A percentile compares a stretch with the other conserved stretches of the same genome.
These are phyloP conservation scores for Limonomyces culmigenus DNA, from an alignment of 1,284 basidiomycete species.

Conservation along the genomic window DNA sequence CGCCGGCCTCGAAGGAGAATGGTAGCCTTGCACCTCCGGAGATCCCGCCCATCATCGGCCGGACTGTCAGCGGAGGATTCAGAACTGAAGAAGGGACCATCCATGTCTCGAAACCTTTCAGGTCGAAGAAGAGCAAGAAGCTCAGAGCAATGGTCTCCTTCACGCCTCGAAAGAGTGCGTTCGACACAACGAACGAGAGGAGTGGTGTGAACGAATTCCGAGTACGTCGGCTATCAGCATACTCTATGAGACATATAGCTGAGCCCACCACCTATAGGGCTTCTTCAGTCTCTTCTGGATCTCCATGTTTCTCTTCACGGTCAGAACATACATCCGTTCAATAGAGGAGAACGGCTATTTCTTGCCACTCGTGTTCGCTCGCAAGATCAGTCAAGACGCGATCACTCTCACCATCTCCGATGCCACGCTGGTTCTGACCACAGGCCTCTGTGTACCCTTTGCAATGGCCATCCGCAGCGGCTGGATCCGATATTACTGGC, in stretches of 20 bases:
- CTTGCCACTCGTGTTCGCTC: constrained; percentile 70
- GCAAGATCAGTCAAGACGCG: constrained; percentile 79
- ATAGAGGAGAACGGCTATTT: constrained; percentile 66
- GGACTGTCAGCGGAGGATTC: constrained; percentile 27
- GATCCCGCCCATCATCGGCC: constrained; percentile 4
- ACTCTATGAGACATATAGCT: constrained; percentile 1
- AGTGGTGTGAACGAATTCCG: constrained; percentile 76
- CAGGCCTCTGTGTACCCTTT: constrained; percentile 72
- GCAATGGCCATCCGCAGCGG: constrained; percentile 60
- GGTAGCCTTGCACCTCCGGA: no score
- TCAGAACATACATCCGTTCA: constrained; percentile 63
- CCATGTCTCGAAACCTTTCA: constrained; percentile 60
- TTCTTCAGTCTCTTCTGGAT: constrained; percentile 92
- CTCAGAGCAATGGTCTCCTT: constrained; percentile 68
- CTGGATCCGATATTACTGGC: constrained; percentile 66
- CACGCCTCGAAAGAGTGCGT: constrained; percentile 65
- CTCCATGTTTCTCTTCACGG: constrained; percentile 66
- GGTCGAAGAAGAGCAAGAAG: constrained; percentile 47
- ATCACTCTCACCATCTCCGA: constrained; percentile 76
- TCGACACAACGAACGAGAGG: constrained; percentile 66
- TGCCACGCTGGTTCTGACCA: constrained; percentile 61
- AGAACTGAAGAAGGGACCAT: constrained; percentile 45
- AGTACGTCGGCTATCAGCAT: constrained; percentile 23
- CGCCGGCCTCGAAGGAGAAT: no score
- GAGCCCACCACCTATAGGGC: constrained; percentile 30